Evolutionary conservation across 305 asterid genomes (phyloP), one percentile per base, ranked within the genome.

Genomic region (Solanum aculeatissimum): DNA sequence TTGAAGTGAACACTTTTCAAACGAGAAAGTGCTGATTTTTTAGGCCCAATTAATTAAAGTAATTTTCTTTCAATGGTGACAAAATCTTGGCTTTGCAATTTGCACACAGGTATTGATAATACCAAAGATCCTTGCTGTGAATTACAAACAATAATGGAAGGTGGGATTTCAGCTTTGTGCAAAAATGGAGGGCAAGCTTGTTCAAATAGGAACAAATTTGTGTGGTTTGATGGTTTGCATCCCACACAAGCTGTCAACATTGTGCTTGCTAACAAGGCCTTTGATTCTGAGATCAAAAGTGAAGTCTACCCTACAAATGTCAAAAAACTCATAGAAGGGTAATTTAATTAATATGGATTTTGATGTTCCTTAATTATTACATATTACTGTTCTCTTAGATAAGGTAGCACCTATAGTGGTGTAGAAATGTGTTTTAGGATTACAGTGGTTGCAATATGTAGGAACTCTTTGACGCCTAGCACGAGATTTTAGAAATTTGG

Each of bases 161-260:
- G 93, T 7, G 98, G 94, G 53, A 84, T 81, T 18, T 92, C 90
- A 62, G 81, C 89, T 19, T 63, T 93, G 86, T 93, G 97, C 93
- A 89, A 85, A 85, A 85, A 85, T 78, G 97, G 89, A 40, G 98
- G 97, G 4, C 51, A 91, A 12, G 53, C 85, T 49, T 92, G 98
- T 81, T n/a, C 63, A 1, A 88, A 87, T 51, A 91, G 97, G 82
- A 85, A 81, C 10, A 85, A 84, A 7, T 88, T 85, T 57, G 93
- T 93, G 3, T 95, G 53, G 55, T 95, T 95, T 77, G 98, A 93
- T 86, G 97, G 95, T 9, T 84, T 93, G 82, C 98, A 95, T 87
- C 94, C 97, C 38, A 95, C 98, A 4, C 90, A 92, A 86, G 97
- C 98, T 58, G 95, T 92, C 6, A 93, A 95, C 69, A 53, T 18